Base-by-base conservation (phyloP, 164 flowering plant genomes). In the Hamamelis virginiana region DNA sequence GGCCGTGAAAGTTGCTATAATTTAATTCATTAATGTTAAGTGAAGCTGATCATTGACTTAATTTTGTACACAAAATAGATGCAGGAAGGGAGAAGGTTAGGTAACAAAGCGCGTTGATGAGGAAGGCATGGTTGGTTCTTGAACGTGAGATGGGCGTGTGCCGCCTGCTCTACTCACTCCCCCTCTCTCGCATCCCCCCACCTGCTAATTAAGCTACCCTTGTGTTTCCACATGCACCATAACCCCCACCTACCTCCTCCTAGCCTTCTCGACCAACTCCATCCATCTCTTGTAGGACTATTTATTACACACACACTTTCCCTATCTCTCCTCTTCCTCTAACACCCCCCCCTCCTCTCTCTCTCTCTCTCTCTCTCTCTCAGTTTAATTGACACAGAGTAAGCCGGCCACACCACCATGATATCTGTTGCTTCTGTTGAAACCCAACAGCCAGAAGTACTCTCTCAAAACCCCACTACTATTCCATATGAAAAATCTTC, bases 401-500 rank as follows among this genome's bases (percentile, higher is more conserved):
- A 11, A 46, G 14, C 50, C 9, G 11, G 13, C 13, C 3, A 46
- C 50, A 4, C 14, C 50, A 77, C 27, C 22, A 81, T 78, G 82
- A 76, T 81, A 15, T 73, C 79, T n/a, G 56, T 80, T 15, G 80
- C 77, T 63, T 64, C 83, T 28, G 78, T 66, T 19, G 81, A 78
- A 64, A 58, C 78, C 62, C 69, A 69, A 25, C 23, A 41, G 12
- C 59, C 64, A 22, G 72, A 62, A 44, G 21, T 65, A 19, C 21
- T 26, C 65, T 9, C 71, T 51, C 59, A 21, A 23, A 13, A 41
- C 10, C 22, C 27, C 58, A 18, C 70, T 60, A 16, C 55, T 5
- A 51, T 16, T 66, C 22, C 64, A 1, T 25, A 47, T 15, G 56
- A 47, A n/a, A 44, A 56, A 4, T 14, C 65, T 1, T 11, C 64